Conservation (phyloP, 75 land plant genomes). For the Pinus tabuliformis region DNA sequence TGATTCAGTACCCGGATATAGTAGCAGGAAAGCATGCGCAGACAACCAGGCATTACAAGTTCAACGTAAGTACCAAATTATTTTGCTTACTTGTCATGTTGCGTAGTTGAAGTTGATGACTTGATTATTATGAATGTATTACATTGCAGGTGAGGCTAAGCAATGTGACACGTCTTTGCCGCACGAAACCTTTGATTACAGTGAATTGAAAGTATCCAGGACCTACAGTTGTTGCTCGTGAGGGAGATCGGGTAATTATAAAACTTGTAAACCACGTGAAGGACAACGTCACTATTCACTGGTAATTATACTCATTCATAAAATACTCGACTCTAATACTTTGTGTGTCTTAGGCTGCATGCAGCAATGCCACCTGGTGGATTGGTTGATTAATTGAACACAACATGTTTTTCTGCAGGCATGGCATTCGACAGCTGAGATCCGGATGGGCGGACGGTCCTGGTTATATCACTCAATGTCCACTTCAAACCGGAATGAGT, state of each 20-base stretch:
- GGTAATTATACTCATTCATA: slow-evolving; percentile 13
- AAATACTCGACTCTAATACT: no score
- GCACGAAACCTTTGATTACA: slow-evolving; percentile 32
- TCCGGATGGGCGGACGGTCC: slow-evolving; percentile 50
- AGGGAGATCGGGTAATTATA: slow-evolving; percentile 33
- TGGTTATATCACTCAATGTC: slow-evolving; percentile 52
- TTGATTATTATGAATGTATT: neutral
- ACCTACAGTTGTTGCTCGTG: slow-evolving; percentile 29
- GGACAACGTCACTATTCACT: slow-evolving; percentile 42
- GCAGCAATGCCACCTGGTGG: no score
- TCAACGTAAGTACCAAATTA: no score
- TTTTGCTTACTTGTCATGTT: no score
- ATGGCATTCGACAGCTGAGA: slow-evolving; percentile 32
- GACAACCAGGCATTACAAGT: no score
- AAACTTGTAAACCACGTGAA: slow-evolving; percentile 30
- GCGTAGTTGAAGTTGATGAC: no score
- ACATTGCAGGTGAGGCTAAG: slow-evolving; percentile 32
- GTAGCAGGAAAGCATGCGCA: no score
- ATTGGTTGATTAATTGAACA: no score
- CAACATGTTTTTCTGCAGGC: slow-evolving; percentile 11
- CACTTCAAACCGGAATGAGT: slow-evolving; percentile 37
- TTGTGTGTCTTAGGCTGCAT: no score
- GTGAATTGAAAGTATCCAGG: slow-evolving; percentile 59
- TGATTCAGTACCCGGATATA: no score
- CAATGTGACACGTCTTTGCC: slow-evolving; percentile 33